Percentiles rank a stretch among this genome's conserved stretches.
phyloP scores from a whole-genome alignment of 129 eudicot species.

The Escallonia herrerae region DNA sequence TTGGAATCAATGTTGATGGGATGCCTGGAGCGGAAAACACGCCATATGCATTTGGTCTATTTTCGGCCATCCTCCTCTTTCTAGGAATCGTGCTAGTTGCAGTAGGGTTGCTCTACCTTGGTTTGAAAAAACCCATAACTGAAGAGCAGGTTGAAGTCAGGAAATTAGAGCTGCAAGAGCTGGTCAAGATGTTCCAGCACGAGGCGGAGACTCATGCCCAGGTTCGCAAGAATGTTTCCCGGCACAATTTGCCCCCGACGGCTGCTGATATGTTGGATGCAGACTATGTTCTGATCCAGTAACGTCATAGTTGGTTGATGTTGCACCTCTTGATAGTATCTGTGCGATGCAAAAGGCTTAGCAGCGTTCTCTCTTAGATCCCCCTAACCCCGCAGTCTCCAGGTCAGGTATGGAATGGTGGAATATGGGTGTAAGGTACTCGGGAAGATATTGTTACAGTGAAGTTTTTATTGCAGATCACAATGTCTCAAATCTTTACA shows the following conservation, averaged over 20 bases:
- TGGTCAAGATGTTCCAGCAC: constrained; percentile 85
- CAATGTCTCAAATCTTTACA: too few relatives aligned
- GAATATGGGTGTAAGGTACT: too few relatives aligned
- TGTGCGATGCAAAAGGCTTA: too few relatives aligned
- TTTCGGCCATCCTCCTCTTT: constrained; percentile 59
- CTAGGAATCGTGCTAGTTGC: constrained; percentile 50
- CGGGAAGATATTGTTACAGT: too few relatives aligned
- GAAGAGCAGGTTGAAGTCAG: constrained; percentile 78
- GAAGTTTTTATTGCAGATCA: too few relatives aligned
- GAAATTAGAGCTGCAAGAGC: constrained; percentile 75
- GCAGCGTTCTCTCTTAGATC: too few relatives aligned
- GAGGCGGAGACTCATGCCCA: constrained; percentile 98
- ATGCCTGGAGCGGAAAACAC: constrained; percentile 69
- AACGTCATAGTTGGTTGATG: background rate
- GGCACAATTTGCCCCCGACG: constrained; percentile 49
- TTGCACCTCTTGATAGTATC: too few relatives aligned
- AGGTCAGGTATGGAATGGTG: too few relatives aligned
- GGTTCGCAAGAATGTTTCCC: constrained; percentile 62
- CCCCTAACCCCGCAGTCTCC: too few relatives aligned
- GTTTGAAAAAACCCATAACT: constrained; percentile 62
- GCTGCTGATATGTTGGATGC: constrained; percentile 51
- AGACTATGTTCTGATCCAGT: constrained; percentile 56
- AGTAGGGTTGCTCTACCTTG: constrained; percentile 73
- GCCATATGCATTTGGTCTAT: constrained; percentile 82
- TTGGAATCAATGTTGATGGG: constrained; percentile 91